These are phyloP conservation scores for Fusarium sp. DNA, from an alignment of 2,329 filamentous ascomycete species.

Conservation along the genomic window DNA sequence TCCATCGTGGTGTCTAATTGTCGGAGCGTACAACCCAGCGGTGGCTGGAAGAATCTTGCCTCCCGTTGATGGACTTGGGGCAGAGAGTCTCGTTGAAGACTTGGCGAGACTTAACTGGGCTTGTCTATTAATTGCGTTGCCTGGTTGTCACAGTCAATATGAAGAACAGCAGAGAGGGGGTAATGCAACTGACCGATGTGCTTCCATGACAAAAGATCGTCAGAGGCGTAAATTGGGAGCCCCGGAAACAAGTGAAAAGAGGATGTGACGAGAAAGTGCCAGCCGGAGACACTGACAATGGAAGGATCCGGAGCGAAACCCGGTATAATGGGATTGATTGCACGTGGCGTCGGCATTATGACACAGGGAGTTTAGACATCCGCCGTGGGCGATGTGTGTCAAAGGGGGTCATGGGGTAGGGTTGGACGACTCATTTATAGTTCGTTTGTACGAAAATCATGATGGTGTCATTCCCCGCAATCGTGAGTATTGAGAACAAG, in stretches of 20 bases:
- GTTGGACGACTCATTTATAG: not conserved
- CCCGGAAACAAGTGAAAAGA: conserved; percentile 19
- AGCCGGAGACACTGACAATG: not conserved
- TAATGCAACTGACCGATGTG: conserved; percentile 7
- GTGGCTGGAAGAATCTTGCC: not conserved
- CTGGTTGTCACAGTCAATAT: not conserved
- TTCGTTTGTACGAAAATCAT: no score
- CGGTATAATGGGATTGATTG: conserved; percentile 11
- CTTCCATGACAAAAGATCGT: conserved; percentile 2
- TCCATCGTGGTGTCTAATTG: conserved; percentile 8
- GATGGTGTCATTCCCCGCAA: not conserved
- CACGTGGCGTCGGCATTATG: not conserved
- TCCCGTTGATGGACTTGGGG: not conserved
- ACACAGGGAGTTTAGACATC: not conserved
- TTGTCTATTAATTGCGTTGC: conserved; percentile 3
- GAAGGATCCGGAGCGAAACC: conserved; percentile 24
- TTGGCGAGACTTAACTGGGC: not conserved
- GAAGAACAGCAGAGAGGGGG: not conserved
- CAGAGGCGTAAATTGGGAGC: conserved; percentile 15
- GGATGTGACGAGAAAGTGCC: conserved; percentile 15
- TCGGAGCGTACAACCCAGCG: conserved; percentile 17
- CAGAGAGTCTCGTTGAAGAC: not conserved
- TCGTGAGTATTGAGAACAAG: not conserved
- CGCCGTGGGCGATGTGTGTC: not conserved
- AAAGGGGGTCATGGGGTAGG: not conserved